Base-by-base conservation (phyloP, 1,139 yeast species). In the Candida anutae region DNA sequence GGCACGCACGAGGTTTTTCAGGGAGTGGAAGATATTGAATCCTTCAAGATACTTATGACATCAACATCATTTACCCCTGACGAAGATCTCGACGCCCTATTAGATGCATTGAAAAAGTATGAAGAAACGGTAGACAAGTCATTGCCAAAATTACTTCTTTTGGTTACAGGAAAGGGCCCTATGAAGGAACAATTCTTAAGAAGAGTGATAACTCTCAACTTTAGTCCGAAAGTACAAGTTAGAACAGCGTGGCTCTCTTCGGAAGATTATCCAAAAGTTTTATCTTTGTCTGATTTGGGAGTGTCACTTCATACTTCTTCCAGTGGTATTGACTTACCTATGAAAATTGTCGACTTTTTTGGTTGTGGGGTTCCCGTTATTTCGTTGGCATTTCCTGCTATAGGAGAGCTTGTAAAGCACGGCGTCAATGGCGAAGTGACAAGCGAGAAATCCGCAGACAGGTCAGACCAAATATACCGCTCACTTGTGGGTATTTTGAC, bases 101-200 rank as follows among this genome's bases (percentile, higher is more conserved):
- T 90, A 12, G 74, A 77, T 12, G 87, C 95, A 0, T 60, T 90
- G 33, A 66, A 68, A 29, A 38, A 52, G 11, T 79, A 84, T 41
- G 52, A 26, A n/a, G 22, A 18, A 6, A 26, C 43, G 3, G 23
- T 27, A 5, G 21, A 23, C 3, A 24, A 31, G 28, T 28, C 37
- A 0, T 42, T 62, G 3, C 79, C 83, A 1, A 69, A 68, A 3
- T 42, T 90, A 2, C 53, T 75, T 21, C 70, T 85, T 30, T 57
- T 88, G 14, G 79, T 93, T 14, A 93, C 99, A 0, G 99, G 99
- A 0, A 90, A 88, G 48, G 99, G 99, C 0, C 98, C 98, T 0
- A 48, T 83, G 55, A 74, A 73, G 37, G 39, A 50, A 2, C 46
- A 62, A 4, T 79, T 75, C 39, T 46, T 70, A 5, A 43, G 60